Conservation (phyloP, 345 rosid genomes). For the Acer campestre region DNA sequence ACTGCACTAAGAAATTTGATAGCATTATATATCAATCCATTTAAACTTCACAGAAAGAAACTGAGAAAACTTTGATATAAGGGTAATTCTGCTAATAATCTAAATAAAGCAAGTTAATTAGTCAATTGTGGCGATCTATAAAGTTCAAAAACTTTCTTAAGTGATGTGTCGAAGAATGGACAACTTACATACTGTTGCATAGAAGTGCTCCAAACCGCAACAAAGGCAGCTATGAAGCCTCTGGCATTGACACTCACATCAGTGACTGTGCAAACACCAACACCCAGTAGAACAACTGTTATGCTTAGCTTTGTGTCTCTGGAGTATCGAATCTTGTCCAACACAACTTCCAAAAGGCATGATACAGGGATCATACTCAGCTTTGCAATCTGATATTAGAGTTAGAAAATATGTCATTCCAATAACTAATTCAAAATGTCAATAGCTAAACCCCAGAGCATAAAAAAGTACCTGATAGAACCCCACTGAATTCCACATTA, state of each 20-base stretch:
- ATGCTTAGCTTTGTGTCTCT: slow-evolving; percentile 96
- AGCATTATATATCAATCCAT: slow-evolving; percentile 10
- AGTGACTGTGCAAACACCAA: slow-evolving; percentile 93
- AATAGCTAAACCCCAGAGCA: slow-evolving; percentile 1
- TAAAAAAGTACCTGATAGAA: slow-evolving; percentile 77
- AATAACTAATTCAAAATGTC: neutral
- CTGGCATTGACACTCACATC: slow-evolving; percentile 90
- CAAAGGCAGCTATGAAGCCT: slow-evolving; percentile 83
- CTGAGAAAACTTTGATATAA: neutral
- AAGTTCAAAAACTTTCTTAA: neutral
- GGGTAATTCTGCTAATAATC: neutral
- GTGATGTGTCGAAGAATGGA: slow-evolving; percentile 5
- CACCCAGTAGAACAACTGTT: slow-evolving; percentile 82
- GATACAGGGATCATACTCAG: slow-evolving; percentile 98
- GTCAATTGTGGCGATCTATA: slow-evolving; percentile 1
- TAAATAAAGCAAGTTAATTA: neutral
- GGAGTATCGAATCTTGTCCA: slow-evolving; percentile 90
- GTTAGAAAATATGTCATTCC: slow-evolving; percentile 22
- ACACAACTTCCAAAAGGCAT: slow-evolving; percentile 86
- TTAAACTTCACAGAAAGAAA: neutral
- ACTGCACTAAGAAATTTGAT: slow-evolving; percentile 52
- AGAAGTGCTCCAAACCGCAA: slow-evolving; percentile 98
- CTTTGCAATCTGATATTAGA: slow-evolving; percentile 75
- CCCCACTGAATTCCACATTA: slow-evolving; percentile 99
- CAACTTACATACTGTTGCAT: slow-evolving; percentile 91